Evolutionary conservation across 371 early-diverging fungal genomes (phyloP).

Genomic region (Nematocida ironsii): DNA sequence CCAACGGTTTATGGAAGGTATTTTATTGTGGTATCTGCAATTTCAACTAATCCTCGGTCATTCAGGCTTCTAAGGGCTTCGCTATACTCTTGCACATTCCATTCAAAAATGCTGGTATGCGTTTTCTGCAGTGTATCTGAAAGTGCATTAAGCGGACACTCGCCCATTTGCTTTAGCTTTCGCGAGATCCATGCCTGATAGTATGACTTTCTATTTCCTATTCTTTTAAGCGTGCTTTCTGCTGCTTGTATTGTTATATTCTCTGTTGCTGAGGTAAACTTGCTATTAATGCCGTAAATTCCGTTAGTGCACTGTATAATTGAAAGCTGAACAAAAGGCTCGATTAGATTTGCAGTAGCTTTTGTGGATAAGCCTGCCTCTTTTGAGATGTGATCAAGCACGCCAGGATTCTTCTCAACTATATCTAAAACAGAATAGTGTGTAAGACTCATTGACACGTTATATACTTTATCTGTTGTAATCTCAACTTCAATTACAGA

Average conservation of each 20-base stretch:
- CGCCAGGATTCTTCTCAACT: background rate
- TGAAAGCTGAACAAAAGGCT: background rate
- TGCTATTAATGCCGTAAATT: conserved; percentile 21
- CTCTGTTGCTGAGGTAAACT: background rate
- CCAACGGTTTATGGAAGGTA: conserved; percentile 30
- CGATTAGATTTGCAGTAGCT: background rate
- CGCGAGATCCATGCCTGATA: conserved; percentile 52
- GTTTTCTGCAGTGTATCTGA: background rate
- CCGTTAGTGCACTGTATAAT: background rate
- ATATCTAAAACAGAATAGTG: conserved; percentile 25
- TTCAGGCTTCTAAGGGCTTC: conserved; percentile 38
- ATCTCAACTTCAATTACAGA: conserved; percentile 42
- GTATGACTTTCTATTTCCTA: conserved; percentile 55
- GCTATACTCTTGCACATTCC: conserved; percentile 30
- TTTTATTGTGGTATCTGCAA: conserved; percentile 7
- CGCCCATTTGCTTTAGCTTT: conserved; percentile 3
- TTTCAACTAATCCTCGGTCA: conserved; percentile 48
- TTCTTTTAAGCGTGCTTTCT: conserved; percentile 1
- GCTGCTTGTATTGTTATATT: background rate
- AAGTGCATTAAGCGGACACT: background rate
- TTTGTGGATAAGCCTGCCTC: background rate
- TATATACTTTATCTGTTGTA: conserved; percentile 39
- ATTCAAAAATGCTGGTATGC: conserved; percentile 25
- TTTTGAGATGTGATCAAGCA: background rate
- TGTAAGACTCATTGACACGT: conserved; percentile 16